These are phyloP conservation scores for Malus hybrid DNA, from an alignment of 331 rosid genomes.

Conservation along the genomic window DNA sequence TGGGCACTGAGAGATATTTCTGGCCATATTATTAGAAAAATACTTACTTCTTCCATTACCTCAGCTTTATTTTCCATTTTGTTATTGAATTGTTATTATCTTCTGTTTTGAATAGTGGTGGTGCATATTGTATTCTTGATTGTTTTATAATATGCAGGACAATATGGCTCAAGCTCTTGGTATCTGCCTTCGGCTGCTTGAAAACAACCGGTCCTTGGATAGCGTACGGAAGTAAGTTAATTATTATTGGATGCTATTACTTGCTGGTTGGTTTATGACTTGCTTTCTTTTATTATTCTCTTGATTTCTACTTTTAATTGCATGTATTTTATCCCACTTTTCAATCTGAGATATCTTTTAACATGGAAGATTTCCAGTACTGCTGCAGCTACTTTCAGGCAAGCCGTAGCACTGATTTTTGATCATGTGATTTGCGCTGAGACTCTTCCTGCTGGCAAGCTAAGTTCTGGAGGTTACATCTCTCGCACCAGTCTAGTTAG, in stretches of 20 bases:
- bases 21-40: background rate
- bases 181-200: conserved; percentile 91
- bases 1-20: background rate
- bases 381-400: conserved; percentile 99
- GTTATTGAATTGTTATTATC: background rate
- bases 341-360: conserved; percentile 19
- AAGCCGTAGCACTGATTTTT: conserved; percentile 90
- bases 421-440: conserved; percentile 72
- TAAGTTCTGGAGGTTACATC: conserved; percentile 63
- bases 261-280: background rate
- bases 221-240: conserved; percentile 78
- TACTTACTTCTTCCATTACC: background rate
- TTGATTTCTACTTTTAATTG: conserved; percentile 2
- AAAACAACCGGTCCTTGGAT: conserved; percentile 77
- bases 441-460: conserved; percentile 87
- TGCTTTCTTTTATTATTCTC: background rate
- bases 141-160: conserved; percentile 41
- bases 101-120: background rate
- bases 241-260: background rate
- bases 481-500: conserved; percentile 75
- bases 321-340: background rate
- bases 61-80: background rate
- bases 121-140: background rate
- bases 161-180: conserved; percentile 88
- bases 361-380: conserved; percentile 61